phyloP scores from a whole-genome alignment of 2,329 filamentous ascomycete genomes.

The Monosporascus sp. region DNA sequence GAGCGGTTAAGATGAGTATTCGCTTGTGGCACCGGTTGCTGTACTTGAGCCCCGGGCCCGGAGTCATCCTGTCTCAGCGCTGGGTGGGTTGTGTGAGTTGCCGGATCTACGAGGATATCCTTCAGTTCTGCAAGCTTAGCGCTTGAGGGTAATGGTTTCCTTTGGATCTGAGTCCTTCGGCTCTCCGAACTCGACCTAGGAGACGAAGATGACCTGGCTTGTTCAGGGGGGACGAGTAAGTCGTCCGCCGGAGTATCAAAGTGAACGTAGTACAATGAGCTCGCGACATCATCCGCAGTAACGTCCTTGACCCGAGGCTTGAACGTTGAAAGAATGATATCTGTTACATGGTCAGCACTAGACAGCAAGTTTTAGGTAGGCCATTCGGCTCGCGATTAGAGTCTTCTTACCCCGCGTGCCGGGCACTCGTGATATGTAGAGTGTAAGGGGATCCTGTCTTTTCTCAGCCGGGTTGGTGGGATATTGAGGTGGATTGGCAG shows the following conservation, averaged over 20 bases:
- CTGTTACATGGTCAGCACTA: conserved; percentile 38
- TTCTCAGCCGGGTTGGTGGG: conserved; percentile 70
- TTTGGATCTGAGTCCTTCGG: conserved; percentile 37
- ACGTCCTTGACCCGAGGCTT: conserved; percentile 88
- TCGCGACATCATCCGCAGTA: conserved; percentile 78
- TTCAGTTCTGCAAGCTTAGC: conserved; percentile 4
- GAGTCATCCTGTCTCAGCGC: conserved; percentile 20
- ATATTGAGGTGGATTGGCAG: conserved; percentile 81
- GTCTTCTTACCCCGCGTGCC: conserved; percentile 70
- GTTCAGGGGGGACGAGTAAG: conserved; percentile 27
- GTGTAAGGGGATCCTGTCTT: conserved; percentile 64
- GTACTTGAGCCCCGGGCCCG: conserved; percentile 1
- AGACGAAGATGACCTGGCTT: conserved; percentile 24
- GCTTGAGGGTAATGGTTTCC: conserved; percentile 44
- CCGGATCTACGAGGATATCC: conserved; percentile 5
- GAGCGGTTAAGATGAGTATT: conserved; percentile 2
- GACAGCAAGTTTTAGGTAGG: conserved; percentile 5
- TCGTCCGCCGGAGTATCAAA: conserved; percentile 60
- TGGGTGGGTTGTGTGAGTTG: conserved; percentile 3
- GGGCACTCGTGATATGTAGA: conserved; percentile 92
- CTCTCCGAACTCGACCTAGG: conserved; percentile 42
- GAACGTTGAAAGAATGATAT: conserved; percentile 86
- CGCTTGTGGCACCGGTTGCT: conserved; percentile 11
- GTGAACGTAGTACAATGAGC: conserved; percentile 88
- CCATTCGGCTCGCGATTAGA: background rate